These are phyloP conservation scores for Beauveria bassiana DNA, from an alignment of 2,329 filamentous ascomycete genomes.

Conservation along the genomic window DNA sequence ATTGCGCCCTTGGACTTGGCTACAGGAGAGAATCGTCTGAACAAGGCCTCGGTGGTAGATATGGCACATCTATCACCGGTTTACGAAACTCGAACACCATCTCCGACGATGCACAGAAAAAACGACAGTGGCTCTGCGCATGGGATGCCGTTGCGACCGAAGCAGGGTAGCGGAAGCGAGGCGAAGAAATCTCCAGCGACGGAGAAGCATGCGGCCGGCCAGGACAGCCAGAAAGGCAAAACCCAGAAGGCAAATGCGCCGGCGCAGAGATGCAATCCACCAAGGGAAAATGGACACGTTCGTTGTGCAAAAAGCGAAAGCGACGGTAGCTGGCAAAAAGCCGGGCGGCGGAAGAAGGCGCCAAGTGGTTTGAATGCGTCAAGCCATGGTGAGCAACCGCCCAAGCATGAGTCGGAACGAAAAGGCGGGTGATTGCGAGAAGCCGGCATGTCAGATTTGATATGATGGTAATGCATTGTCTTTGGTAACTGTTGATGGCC, in stretches of 20 bases:
- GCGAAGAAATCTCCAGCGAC: slow-evolving; percentile 16
- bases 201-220: slow-evolving; percentile 17
- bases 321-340: slow-evolving; percentile 51
- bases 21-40: slow-evolving; percentile 35
- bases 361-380: slow-evolving; percentile 27
- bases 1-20: slow-evolving; percentile 52
- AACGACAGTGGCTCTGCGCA: slow-evolving; percentile 29
- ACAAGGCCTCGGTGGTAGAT: slow-evolving; percentile 29
- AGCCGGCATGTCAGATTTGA: neutral
- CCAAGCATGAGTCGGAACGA: slow-evolving; percentile 52
- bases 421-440: slow-evolving; percentile 48
- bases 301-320: slow-evolving; percentile 48
- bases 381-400: slow-evolving; percentile 42
- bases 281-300: slow-evolving; percentile 44
- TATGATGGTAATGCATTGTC: neutral
- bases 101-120: slow-evolving; percentile 53
- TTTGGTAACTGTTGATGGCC: neutral
- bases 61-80: slow-evolving; percentile 60
- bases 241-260: slow-evolving; percentile 31
- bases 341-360: slow-evolving; percentile 38
- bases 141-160: neutral
- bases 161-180: slow-evolving; percentile 12
- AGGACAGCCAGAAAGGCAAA: slow-evolving; percentile 10
- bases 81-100: slow-evolving; percentile 64
- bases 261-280: slow-evolving; percentile 5